A percentile compares a stretch with the other conserved stretches of the same genome.
phyloP scores from a whole-genome alignment of 2,329 filamentous ascomycete genomes.

The Penicillium sp. region DNA sequence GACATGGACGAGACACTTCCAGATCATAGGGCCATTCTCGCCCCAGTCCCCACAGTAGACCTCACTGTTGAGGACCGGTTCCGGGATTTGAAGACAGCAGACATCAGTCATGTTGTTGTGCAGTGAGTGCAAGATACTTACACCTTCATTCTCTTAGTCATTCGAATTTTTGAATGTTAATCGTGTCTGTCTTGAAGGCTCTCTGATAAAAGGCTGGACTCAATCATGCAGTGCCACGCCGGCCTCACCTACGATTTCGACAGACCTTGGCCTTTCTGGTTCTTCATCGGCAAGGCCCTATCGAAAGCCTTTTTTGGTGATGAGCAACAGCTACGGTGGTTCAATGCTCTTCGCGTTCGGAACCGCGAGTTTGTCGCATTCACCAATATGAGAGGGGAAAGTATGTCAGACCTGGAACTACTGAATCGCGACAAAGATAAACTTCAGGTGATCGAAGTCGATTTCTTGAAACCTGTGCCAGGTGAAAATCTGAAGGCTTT shows the following conservation, averaged over 20 bases:
- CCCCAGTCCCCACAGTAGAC: not conserved
- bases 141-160: not conserved
- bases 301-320: not conserved
- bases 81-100: not conserved
- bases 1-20: not conserved
- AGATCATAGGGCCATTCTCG: not conserved
- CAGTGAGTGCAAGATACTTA: not conserved
- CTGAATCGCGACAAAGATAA: not conserved
- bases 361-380: not conserved
- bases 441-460: not conserved
- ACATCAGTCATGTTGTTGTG: not conserved
- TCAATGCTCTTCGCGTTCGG: not conserved
- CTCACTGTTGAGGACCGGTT: not conserved
- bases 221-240: not conserved
- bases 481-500: not conserved
- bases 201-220: not conserved
- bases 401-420: not conserved
- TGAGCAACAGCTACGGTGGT: not conserved
- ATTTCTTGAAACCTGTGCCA: not conserved
- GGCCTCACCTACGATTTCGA: not conserved
- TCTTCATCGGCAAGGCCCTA: not conserved
- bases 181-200: not conserved
- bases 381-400: not conserved
- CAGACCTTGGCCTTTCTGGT: conserved; percentile 1
- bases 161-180: not conserved